Percentiles rank a stretch among this genome's conserved stretches.
Conservation (phyloP, 768 basidiomycete species). For the Termitomyces sp. region DNA sequence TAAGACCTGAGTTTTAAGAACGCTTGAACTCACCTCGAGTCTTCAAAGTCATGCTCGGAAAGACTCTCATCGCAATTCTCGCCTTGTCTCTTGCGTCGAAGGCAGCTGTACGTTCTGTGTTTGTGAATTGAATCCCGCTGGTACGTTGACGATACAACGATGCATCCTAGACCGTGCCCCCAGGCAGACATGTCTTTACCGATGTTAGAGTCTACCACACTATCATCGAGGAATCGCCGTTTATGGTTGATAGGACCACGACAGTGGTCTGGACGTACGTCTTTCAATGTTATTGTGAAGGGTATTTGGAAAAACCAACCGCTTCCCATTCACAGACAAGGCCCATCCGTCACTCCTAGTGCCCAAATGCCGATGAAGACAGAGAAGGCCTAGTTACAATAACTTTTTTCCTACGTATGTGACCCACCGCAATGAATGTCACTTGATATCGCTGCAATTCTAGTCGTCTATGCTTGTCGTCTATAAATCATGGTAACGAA, state of each 20-base stretch:
- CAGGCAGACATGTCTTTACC: neutral
- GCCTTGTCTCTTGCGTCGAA: neutral
- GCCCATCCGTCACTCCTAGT: neutral
- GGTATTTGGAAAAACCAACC: neutral
- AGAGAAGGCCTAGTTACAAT: neutral
- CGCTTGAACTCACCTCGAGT: neutral
- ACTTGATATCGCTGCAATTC: neutral
- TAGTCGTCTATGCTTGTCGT: too few relatives aligned
- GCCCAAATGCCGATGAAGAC: neutral
- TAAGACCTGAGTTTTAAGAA: neutral
- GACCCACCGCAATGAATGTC: too few relatives aligned
- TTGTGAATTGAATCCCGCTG: neutral
- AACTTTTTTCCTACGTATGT: neutral
- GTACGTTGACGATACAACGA: neutral
- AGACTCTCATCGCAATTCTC: neutral
- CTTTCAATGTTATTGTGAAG: too few relatives aligned
- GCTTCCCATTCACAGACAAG: neutral
- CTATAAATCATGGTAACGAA: too few relatives aligned
- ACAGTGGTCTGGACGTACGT: slow-evolving; percentile 1
- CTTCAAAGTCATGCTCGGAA: neutral
- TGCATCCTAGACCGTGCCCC: neutral
- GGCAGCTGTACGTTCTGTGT: neutral
- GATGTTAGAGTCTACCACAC: neutral
- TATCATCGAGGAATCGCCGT: neutral
- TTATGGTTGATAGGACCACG: neutral